phyloP scores from a whole-genome alignment of 441 rosid genomes.

The Adansonia grandidieri region DNA sequence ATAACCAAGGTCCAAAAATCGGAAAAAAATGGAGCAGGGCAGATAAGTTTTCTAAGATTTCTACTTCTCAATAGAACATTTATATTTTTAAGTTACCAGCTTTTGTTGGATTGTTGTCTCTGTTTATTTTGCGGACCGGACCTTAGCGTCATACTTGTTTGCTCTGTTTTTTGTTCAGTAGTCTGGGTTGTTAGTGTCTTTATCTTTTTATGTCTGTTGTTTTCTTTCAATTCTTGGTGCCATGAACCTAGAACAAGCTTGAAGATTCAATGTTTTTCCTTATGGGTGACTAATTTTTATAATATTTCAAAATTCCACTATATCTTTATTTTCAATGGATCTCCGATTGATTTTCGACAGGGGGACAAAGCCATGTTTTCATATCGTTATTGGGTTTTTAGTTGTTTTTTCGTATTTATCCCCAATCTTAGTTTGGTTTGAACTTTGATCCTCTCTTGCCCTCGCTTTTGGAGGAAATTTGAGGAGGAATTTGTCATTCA shows the following conservation, averaged over 20 bases:
- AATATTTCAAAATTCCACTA: background rate
- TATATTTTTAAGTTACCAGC: constrained; percentile 33
- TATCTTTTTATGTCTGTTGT: background rate
- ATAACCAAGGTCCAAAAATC: constrained; percentile 6
- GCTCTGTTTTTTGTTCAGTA: constrained; percentile 26
- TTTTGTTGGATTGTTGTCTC: constrained; percentile 25
- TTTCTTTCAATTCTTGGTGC: constrained; percentile 30
- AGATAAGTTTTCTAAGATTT: constrained; percentile 31
- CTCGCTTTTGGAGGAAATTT: too few species aligned
- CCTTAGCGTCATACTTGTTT: constrained; percentile 33
- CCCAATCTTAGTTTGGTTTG: too few species aligned
- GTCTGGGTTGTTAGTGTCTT: constrained; percentile 22
- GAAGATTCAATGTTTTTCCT: background rate
- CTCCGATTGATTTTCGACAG: background rate
- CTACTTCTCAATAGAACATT: constrained; percentile 29
- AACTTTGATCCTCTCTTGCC: too few species aligned
- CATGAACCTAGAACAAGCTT: constrained; percentile 31
- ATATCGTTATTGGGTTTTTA: too few species aligned
- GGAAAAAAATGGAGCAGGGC: constrained; percentile 28
- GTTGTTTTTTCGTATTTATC: too few species aligned
- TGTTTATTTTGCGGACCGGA: constrained; percentile 34
- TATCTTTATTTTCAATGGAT: too few species aligned
- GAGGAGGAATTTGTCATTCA: too few species aligned
- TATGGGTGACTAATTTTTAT: background rate
- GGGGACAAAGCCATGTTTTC: too few species aligned